Evolutionary conservation across 140 eudicot species (phyloP), one percentile per base, ranked within the genome.

Genomic region (Erigeron philadelphicus): DNA sequence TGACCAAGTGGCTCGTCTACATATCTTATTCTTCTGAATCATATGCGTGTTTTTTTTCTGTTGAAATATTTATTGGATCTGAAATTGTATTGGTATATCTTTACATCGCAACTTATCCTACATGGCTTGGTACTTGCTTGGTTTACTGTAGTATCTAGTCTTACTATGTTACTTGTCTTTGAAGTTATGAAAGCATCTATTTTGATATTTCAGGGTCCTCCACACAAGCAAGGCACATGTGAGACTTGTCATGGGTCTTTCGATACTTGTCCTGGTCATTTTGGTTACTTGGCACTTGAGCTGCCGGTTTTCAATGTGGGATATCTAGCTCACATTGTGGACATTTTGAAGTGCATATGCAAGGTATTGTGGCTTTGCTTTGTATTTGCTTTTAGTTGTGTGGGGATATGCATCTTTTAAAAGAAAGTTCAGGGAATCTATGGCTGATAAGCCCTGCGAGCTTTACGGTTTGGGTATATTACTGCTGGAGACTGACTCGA

Each of bases 321-420:
- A 35, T 93, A 81, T 72, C 58, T 93, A 16, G 50, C 83, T 68
- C 86, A 90, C 53, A 80, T 89, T 40, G 86, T 89, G 41, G 95
- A 89, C 70, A 86, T 93, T 80, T 78, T 93, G 86, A 93, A 89
- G 84, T 87, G 95, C 81, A 93, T 93, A 48, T 93, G 99, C 95
- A 93, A 93, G 96, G 96, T 93, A 84, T 5, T 48, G 17, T 31
- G 49, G 52, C 18, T 73, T 64, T 4, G 17, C 8, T 50, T 50
- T 50, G n/a, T 50, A 15, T n/a, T 18, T 15, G 48, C 66, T 25
- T 61, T 61, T 31, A 31, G 38, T 31, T 31, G 38, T 31, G 38
- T 4, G 4, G 38, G 38, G 4, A 3, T 31, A 31, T 31, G 38
- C 38, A 31, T 31, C 5, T 31, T 31, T 31, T 2, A 31, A 31